Evolutionary conservation across 148 eudicot genomes (phyloP).

Genomic region (Vaccinium corymbosum): DNA sequence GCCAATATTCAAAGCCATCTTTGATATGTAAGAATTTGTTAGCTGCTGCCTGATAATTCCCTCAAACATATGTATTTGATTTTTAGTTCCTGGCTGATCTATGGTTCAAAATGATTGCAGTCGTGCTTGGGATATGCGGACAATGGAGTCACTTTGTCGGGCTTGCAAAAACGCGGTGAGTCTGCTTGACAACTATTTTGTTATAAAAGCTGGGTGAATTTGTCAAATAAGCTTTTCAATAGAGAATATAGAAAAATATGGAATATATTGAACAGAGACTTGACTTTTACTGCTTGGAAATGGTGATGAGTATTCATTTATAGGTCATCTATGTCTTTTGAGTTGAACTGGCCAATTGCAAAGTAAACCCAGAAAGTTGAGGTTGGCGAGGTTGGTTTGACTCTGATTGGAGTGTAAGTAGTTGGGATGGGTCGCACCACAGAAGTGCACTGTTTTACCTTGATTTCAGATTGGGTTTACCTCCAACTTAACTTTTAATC

Average conservation of each 20-base stretch:
- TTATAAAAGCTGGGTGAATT: constrained; percentile 9
- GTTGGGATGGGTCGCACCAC: constrained; percentile 5
- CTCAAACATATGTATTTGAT: background rate
- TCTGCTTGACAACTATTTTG: constrained; percentile 21
- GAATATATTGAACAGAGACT: background rate
- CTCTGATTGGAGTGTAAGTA: background rate
- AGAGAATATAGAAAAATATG: background rate
- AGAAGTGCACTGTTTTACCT: background rate
- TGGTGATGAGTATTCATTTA: background rate
- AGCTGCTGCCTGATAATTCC: constrained; percentile 9
- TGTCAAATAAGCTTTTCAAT: background rate
- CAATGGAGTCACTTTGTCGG: constrained; percentile 98
- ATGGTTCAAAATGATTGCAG: constrained; percentile 41
- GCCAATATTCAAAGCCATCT: constrained; percentile 93
- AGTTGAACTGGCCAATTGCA: background rate
- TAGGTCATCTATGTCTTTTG: background rate
- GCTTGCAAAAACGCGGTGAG: constrained; percentile 99
- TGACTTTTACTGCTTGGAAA: background rate
- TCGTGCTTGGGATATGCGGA: constrained; percentile 99
- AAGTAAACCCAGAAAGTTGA: background rate
- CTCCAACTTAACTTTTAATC: background rate
- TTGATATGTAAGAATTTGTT: constrained; percentile 62
- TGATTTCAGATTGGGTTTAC: background rate
- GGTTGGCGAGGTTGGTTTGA: background rate
- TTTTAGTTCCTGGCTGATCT: background rate